These are phyloP conservation scores for Triglochin maritima DNA, from an alignment of 106 monocot species.

Conservation along the genomic window DNA sequence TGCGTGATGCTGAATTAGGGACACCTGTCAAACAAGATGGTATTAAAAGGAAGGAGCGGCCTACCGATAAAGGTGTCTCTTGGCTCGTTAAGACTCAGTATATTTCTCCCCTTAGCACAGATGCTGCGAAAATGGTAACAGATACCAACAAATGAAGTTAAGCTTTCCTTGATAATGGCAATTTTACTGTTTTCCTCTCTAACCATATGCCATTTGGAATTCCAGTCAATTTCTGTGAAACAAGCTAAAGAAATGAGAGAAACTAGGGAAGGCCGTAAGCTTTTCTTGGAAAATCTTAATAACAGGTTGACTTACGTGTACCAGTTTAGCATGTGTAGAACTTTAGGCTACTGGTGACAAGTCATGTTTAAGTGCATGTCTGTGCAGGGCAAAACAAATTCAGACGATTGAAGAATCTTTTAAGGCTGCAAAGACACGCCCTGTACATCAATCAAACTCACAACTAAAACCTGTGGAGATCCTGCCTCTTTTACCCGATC, in stretches of 20 bases:
- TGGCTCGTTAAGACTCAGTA: constrained; percentile 99
- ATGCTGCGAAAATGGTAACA: constrained; percentile 78
- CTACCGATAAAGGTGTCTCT: constrained; percentile 79
- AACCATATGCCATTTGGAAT: constrained; percentile 13
- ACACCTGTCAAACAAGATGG: constrained; percentile 88
- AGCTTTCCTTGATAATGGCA: not conserved
- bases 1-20: constrained; percentile 61
- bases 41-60: constrained; percentile 74
- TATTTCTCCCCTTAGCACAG: constrained; percentile 78
- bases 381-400: constrained; percentile 78
- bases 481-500: constrained; percentile 76
- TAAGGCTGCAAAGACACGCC: constrained; percentile 64
- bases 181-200: not conserved
- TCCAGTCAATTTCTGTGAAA: constrained; percentile 79
- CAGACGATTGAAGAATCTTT: constrained; percentile 96
- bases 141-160: not conserved
- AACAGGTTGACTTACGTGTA: constrained; percentile 37
- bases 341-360: not conserved
- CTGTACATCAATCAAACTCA: constrained; percentile 80
- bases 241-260: constrained; percentile 95
- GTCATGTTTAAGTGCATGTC: not conserved
- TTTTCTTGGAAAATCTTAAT: constrained; percentile 71
- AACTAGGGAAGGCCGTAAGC: constrained; percentile 59
- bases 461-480: constrained; percentile 57
- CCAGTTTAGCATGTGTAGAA: not conserved